Evolutionary conservation across 2,329 filamentous ascomycete genomes (phyloP).

Genomic region (Phialocephala sp.): DNA sequence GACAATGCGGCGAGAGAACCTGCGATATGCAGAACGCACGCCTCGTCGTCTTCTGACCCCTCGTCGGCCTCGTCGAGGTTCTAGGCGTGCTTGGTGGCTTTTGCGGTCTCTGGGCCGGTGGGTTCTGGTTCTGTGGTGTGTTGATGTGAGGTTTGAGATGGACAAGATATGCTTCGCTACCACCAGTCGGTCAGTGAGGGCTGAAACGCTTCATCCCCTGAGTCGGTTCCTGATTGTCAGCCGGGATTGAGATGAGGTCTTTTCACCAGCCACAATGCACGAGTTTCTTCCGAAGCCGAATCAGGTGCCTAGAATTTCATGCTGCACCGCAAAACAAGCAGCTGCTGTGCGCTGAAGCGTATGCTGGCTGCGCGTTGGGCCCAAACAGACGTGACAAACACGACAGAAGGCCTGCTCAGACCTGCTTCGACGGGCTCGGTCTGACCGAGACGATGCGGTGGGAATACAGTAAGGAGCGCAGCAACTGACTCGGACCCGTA

Average conservation of each 20-base stretch:
- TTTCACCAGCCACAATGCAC: conserved; percentile 3
- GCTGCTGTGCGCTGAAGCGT: not conserved
- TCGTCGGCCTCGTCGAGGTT: not conserved
- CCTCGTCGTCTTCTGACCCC: conserved; percentile 1
- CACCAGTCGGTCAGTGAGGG: not conserved
- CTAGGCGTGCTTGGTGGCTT: not conserved
- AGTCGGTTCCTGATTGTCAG: not conserved
- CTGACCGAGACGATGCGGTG: not conserved
- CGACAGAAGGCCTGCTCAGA: not conserved
- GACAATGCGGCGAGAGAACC: conserved; percentile 1
- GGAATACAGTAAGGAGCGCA: not conserved
- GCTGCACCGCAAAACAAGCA: not conserved
- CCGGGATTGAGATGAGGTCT: not conserved
- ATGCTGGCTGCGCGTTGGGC: not conserved
- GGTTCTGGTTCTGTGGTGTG: not conserved
- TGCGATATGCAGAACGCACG: not conserved
- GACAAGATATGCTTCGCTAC: conserved; percentile 7
- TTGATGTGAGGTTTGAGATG: not conserved
- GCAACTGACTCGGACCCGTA: conserved; percentile 1
- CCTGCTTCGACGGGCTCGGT: not conserved
- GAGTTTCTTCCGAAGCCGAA: conserved; percentile 4
- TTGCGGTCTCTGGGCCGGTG: not conserved
- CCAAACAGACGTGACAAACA: not conserved
- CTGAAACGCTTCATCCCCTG: not conserved
- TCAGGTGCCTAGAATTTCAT: not conserved